Evolutionary conservation across 169 alveolate genomes (phyloP).

Genomic region (Condylostoma magnum): DNA sequence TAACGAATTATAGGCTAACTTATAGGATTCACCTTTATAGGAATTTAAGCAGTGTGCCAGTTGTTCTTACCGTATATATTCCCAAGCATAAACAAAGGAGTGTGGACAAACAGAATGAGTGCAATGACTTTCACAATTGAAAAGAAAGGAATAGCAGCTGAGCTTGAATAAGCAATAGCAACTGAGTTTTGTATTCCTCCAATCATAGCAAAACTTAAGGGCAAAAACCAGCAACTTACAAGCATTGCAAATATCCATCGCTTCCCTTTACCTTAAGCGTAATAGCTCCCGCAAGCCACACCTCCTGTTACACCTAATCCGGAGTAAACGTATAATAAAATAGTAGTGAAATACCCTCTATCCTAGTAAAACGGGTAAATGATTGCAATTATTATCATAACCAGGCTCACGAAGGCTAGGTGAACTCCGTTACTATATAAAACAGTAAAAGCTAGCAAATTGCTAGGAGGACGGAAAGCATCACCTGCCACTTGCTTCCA

Average conservation of each 20-base stretch:
- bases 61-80: not conserved
- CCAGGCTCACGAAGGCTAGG: not conserved
- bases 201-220: not conserved
- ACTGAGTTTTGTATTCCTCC: not conserved
- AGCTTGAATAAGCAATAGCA: not conserved
- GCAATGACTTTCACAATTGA: not conserved
- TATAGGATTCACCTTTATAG: not conserved
- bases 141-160: conserved; percentile 14
- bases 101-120: not conserved
- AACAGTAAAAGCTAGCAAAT: conserved; percentile 23
- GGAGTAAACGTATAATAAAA: not conserved
- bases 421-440: conserved; percentile 30
- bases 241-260: not conserved
- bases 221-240: conserved; percentile 3
- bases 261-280: conserved; percentile 3
- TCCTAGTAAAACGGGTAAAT: conserved; percentile 9
- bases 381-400: not conserved
- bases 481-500: conserved; percentile 54
- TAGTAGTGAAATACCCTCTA: conserved; percentile 4
- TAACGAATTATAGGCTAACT: not conserved
- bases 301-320: conserved; percentile 21
- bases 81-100: conserved; percentile 22
- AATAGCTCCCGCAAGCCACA: conserved; percentile 3
- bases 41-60: not conserved
- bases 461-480: conserved; percentile 33